Conservation (phyloP, 805 yeast genomes). For the Helenozyma rhizophorensis region DNA sequence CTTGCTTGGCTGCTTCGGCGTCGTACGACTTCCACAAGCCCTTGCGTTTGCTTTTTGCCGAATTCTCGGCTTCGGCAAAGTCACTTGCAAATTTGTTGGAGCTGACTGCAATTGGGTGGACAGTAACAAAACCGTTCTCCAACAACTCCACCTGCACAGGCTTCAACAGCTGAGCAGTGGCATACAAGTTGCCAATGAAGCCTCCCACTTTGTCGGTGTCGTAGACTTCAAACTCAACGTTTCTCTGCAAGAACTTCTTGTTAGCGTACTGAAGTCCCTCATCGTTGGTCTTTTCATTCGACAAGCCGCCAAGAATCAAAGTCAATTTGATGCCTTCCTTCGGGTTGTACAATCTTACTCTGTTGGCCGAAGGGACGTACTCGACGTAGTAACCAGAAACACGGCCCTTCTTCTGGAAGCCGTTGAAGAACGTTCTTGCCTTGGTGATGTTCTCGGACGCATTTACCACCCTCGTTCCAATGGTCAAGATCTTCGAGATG, state of each 20-base stretch:
- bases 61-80: slow-evolving; percentile 56
- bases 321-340: slow-evolving; percentile 67
- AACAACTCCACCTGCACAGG: slow-evolving; percentile 60
- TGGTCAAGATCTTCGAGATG: slow-evolving; percentile 45
- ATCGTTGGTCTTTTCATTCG: slow-evolving; percentile 35
- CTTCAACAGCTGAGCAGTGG: slow-evolving; percentile 39
- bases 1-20: slow-evolving; percentile 33
- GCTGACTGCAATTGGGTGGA: slow-evolving; percentile 62
- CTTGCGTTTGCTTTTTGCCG: slow-evolving; percentile 48
- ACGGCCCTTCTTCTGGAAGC: slow-evolving; percentile 61
- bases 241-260: slow-evolving; percentile 62
- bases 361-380: slow-evolving; percentile 60
- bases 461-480: slow-evolving; percentile 62
- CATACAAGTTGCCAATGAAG: slow-evolving; percentile 66
- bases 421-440: slow-evolving; percentile 69
- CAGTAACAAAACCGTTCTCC: slow-evolving; percentile 57
- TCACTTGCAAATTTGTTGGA: slow-evolving; percentile 53
- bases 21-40: slow-evolving; percentile 71
- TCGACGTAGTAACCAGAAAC: slow-evolving; percentile 67
- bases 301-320: slow-evolving; percentile 72
- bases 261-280: slow-evolving; percentile 52
- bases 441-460: slow-evolving; percentile 72
- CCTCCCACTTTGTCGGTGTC: slow-evolving; percentile 76
- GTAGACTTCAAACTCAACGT: slow-evolving; percentile 63
- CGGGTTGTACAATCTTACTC: slow-evolving; percentile 64